Conservation (phyloP, 164 flowering plant species). For the Magnolia officinalis region DNA sequence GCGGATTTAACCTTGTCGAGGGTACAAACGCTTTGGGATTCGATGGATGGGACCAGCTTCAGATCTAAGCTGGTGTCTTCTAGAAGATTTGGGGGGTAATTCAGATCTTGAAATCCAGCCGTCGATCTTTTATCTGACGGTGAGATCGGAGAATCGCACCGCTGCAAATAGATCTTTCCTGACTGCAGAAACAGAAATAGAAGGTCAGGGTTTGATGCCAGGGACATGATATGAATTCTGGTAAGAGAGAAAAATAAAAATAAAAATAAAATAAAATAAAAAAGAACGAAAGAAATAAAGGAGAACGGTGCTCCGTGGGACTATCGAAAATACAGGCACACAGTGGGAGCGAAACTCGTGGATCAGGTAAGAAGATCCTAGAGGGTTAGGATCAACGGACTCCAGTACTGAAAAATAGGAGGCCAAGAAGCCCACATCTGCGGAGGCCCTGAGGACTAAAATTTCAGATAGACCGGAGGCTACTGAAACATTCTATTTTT, state of each 20-base stretch:
- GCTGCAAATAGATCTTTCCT: constrained; percentile 54
- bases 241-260: neutral
- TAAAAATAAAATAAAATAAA: neutral
- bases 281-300: neutral
- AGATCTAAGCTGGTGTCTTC: constrained; percentile 42
- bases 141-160: constrained; percentile 39
- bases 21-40: constrained; percentile 76
- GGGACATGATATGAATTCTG: too few species aligned
- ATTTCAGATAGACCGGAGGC: too few species aligned
- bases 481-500: too few species aligned
- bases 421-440: too few species aligned
- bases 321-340: too few species aligned
- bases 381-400: too few species aligned
- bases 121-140: constrained; percentile 15
- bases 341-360: too few species aligned
- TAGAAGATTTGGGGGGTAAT: constrained; percentile 31
- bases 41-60: constrained; percentile 42
- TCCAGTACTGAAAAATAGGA: too few species aligned
- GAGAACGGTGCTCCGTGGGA: neutral
- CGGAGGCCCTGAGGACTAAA: too few species aligned
- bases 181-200: constrained; percentile 17
- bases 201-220: neutral
- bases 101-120: constrained; percentile 44
- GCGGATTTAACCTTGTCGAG: constrained; percentile 89
- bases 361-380: too few species aligned